Percentiles rank a stretch among this genome's conserved stretches.
Conservation (phyloP, 2,329 filamentous ascomycete genomes). For the Fusarium sp. region DNA sequence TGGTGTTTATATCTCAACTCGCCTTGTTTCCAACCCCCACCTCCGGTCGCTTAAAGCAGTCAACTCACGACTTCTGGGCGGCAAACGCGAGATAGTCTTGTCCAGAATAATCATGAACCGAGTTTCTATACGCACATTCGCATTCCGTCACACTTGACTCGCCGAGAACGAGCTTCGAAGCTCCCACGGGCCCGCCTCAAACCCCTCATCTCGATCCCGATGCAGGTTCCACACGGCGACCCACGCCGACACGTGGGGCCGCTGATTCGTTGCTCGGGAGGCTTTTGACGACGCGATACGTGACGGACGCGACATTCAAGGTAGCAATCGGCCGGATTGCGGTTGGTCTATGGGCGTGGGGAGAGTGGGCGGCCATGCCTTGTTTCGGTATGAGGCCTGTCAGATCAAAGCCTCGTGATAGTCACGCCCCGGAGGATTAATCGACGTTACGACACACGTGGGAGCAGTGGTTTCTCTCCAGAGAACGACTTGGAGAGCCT, state of each 20-base stretch:
- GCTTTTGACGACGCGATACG: slow-evolving; percentile 12
- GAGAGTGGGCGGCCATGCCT: not conserved
- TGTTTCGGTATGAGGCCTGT: not conserved
- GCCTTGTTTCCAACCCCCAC: slow-evolving; percentile 15
- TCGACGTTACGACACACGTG: slow-evolving; percentile 20
- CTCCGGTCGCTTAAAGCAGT: not conserved
- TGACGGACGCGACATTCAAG: not conserved
- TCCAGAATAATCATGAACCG: slow-evolving; percentile 10
- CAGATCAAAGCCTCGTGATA: slow-evolving; percentile 9
- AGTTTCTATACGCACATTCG: slow-evolving; percentile 28
- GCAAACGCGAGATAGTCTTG: slow-evolving; percentile 24
- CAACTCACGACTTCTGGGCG: slow-evolving; percentile 5
- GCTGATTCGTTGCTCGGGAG: slow-evolving; percentile 41
- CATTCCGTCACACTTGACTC: slow-evolving; percentile 27
- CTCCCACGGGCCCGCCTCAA: slow-evolving; percentile 20
- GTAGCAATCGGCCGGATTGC: slow-evolving; percentile 9
- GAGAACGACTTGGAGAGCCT: not conserved
- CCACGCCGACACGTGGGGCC: slow-evolving; percentile 42
- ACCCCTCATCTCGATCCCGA: slow-evolving; percentile 13
- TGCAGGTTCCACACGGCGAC: slow-evolving; percentile 17
- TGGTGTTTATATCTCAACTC: slow-evolving; percentile 37
- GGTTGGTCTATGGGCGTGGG: not conserved
- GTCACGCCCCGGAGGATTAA: not conserved
- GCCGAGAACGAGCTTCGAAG: slow-evolving; percentile 9
- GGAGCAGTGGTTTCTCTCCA: slow-evolving; percentile 2